Conservation (phyloP, 179 eudicot species). For the Sideroxylon spinosum region DNA sequence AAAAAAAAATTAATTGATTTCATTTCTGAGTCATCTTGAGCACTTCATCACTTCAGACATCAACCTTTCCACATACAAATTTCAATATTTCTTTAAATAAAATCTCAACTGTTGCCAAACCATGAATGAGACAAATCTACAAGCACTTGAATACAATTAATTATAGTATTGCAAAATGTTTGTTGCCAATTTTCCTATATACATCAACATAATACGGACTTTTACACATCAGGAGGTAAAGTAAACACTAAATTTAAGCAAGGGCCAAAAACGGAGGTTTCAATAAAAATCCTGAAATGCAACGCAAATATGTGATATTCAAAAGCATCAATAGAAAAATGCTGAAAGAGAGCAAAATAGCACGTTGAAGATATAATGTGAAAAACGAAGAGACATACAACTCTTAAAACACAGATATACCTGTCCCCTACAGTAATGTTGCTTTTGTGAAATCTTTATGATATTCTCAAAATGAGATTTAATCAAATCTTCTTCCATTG, state of each 20-base stretch:
- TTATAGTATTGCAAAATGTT: neutral
- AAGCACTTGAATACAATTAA: neutral
- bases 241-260: conserved; percentile 3
- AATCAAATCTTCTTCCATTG: conserved; percentile 86
- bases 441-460: conserved; percentile 56
- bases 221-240: neutral
- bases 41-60: neutral
- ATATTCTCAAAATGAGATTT: conserved; percentile 93
- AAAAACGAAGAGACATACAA: neutral
- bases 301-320: neutral
- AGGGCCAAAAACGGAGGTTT: neutral
- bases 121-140: neutral
- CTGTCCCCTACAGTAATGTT: conserved; percentile 53
- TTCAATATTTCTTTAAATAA: neutral
- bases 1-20: neutral
- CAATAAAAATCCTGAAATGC: neutral
- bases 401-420: conserved; percentile 28
- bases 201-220: neutral
- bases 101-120: neutral
- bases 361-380: neutral
- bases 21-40: neutral
- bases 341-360: neutral
- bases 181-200: neutral
- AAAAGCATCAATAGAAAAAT: neutral
- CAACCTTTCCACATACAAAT: neutral